Base-by-base conservation (phyloP, 176 grass and related monocot genomes). In the Zoysia japonica region DNA sequence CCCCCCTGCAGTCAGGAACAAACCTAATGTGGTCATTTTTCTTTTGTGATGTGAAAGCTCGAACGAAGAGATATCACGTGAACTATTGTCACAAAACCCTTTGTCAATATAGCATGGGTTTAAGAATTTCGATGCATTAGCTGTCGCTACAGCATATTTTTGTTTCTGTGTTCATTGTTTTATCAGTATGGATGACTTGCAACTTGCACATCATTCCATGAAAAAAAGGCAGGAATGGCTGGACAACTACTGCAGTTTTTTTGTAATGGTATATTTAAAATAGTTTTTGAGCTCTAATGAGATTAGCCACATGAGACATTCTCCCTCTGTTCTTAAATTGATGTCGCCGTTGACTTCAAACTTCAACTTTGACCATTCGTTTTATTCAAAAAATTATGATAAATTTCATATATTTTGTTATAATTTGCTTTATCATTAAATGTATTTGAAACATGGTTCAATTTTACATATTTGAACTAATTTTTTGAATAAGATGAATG, bases 281-380 rank as follows among this genome's bases (percentile, higher is more conserved):
- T 39, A 10, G 13, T 50, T 65, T 43, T 67, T 63, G 39, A 82
- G 8, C 14, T 54, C 12, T 55, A 83, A 46, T 39, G 42, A 67
- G 43, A 15, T 5, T 85, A 80, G n/a, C 2, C 38, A 46, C 12
- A 53, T 71, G 42, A 78, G 74, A 39, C 40, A 68, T 28, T 28
- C 28, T 28, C 28, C 28, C 28, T 28, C 28, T 28, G 28, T 28
- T 28, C 28, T 28, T 28, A 28, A 28, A 28, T 28, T 28, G 28
- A 28, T 28, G 28, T 28, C 28, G 28, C 28, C 28, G 28, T 28
- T 28, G 28, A 28, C 28, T 28, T 28, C 28, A 28, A 28, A 28
- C 28, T 28, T 28, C 28, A 28, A 28, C 28, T 28, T 28, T 28
- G 28, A 28, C 28, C 28, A 28, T 28, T 28, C 28, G 28, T 28